Evolutionary conservation across 1,284 basidiomycete genomes (phyloP), one percentile per base, ranked within the genome.

Genomic region (Vanrija pseudolonga): DNA sequence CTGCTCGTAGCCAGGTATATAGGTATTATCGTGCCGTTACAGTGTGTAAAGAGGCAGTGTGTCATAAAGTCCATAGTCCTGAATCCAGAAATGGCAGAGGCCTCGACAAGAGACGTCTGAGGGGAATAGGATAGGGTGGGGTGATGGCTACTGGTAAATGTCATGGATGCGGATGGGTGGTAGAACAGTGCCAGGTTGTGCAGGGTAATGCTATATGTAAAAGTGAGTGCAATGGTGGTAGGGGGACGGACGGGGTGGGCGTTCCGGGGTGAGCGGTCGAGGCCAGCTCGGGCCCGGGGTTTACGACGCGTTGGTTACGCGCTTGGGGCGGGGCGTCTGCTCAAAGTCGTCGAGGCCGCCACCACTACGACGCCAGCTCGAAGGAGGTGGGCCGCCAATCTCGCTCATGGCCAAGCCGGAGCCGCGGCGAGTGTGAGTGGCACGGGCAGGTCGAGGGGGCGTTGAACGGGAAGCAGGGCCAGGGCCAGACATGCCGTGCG

Each of bases 261-360:
- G 32, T 32, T 32, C 32, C 14, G 4, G 26, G 4, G 14, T 24
- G n/a, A 18, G n/a, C 39, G 39, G 15, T 17, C 19, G 39, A 40
- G 39, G 39, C n/a, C 19, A 20, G 39, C n/a, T 18, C 39, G 19
- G 39, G 39, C n/a, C 8, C 39, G 19, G 39, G 12, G n/a, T 40
- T 26, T 53, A 57, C 7, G 48, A 47, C 32, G 56, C 56, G 38
- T 58, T 58, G 28, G 52, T 48, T 41, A 51, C 49, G 37, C 56
- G 56, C 45, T 54, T 54, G 26, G 52, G 56, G 36, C 52, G 56
- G 6, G 56, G 42, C 3, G 49, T 42, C 42, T 54, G 49, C 8
- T 50, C 48, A 32, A 32, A 32, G 32, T 32, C 32, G 11, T 32
- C 32, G 32, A 32, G 32, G 26, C 47, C 56, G 37, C 22, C 48